phyloP scores from a whole-genome alignment of 2,329 filamentous ascomycete species.

The Didymella pinodella region DNA sequence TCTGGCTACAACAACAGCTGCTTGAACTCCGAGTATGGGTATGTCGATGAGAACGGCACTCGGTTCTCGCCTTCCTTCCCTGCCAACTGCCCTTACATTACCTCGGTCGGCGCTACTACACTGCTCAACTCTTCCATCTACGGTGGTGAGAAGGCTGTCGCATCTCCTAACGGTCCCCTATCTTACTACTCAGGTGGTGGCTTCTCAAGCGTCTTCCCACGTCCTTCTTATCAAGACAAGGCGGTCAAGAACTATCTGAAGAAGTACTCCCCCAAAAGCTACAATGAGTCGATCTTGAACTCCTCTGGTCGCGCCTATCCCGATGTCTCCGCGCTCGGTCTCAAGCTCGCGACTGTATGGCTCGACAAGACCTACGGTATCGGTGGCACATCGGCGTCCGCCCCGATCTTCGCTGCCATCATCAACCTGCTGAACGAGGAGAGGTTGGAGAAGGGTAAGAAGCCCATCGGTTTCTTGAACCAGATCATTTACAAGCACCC shows the following conservation, averaged over 20 bases:
- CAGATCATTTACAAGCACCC: slow-evolving; percentile 63
- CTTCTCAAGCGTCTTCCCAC: slow-evolving; percentile 58
- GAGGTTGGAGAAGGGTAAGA: slow-evolving; percentile 57
- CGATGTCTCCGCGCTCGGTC: slow-evolving; percentile 67
- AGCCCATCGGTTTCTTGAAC: slow-evolving; percentile 64
- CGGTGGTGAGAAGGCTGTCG: slow-evolving; percentile 59
- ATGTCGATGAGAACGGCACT: slow-evolving; percentile 19
- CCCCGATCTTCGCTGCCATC: slow-evolving; percentile 65
- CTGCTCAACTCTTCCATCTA: slow-evolving; percentile 20
- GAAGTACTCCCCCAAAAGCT: slow-evolving; percentile 9
- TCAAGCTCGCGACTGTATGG: slow-evolving; percentile 50
- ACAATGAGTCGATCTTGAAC: slow-evolving; percentile 24
- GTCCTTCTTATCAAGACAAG: slow-evolving; percentile 55
- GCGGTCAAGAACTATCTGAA: slow-evolving; percentile 25
- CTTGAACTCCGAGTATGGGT: slow-evolving; percentile 23
- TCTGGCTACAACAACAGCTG: slow-evolving; percentile 27
- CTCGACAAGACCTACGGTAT: slow-evolving; percentile 44
- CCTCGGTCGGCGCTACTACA: slow-evolving; percentile 66
- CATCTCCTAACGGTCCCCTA: slow-evolving; percentile 6
- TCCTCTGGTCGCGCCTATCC: slow-evolving; percentile 63
- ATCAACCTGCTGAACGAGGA: slow-evolving; percentile 68
- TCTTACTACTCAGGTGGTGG: slow-evolving; percentile 48
- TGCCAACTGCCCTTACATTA: slow-evolving; percentile 68
- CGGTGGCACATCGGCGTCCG: slow-evolving; percentile 62
- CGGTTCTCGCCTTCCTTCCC: slow-evolving; percentile 67